Conservation (phyloP, 2,329 filamentous ascomycete genomes). For the Colletotrichum australisinense region DNA sequence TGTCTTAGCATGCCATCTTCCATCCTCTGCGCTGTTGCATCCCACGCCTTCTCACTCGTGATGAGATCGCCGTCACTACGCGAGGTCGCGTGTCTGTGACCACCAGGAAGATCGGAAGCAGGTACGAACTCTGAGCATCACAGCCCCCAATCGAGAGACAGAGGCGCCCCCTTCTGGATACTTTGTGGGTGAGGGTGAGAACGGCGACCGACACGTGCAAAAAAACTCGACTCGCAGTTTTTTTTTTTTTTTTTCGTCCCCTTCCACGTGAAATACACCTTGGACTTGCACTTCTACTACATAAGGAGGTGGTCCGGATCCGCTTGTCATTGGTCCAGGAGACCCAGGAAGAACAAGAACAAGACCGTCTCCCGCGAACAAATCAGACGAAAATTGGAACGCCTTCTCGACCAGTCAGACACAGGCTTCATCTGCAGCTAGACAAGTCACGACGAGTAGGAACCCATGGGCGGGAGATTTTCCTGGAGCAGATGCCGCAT, state of each 20-base stretch:
- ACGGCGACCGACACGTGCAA: constrained; percentile 24
- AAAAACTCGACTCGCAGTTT: neutral
- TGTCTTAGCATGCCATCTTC: constrained; percentile 21
- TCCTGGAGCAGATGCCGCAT: constrained; percentile 9
- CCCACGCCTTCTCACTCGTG: constrained; percentile 23
- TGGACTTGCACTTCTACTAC: neutral
- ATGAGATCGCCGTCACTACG: constrained; percentile 23
- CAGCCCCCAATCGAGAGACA: constrained; percentile 15
- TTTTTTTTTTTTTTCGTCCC: neutral
- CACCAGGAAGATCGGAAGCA: constrained; percentile 31
- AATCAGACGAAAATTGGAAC: constrained; percentile 32
- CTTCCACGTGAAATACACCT: constrained; percentile 24
- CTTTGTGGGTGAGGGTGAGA: neutral
- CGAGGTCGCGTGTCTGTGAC: constrained; percentile 32
- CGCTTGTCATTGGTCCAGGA: constrained; percentile 9
- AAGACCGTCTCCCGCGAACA: constrained; percentile 25
- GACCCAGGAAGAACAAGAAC: constrained; percentile 8
- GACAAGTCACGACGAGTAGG: constrained; percentile 3
- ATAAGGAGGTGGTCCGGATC: constrained; percentile 1
- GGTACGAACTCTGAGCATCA: constrained; percentile 26
- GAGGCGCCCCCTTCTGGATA: constrained; percentile 1
- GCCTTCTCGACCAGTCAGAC: constrained; percentile 16
- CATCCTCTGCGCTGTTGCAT: constrained; percentile 1
- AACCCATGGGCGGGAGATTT: constrained; percentile 8
- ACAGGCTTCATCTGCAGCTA: constrained; percentile 23